Percentiles rank a stretch among this genome's conserved stretches.
Evolutionary conservation across 2,329 filamentous ascomycete species (phyloP).

Genomic region (Penicillium rolfsii): DNA sequence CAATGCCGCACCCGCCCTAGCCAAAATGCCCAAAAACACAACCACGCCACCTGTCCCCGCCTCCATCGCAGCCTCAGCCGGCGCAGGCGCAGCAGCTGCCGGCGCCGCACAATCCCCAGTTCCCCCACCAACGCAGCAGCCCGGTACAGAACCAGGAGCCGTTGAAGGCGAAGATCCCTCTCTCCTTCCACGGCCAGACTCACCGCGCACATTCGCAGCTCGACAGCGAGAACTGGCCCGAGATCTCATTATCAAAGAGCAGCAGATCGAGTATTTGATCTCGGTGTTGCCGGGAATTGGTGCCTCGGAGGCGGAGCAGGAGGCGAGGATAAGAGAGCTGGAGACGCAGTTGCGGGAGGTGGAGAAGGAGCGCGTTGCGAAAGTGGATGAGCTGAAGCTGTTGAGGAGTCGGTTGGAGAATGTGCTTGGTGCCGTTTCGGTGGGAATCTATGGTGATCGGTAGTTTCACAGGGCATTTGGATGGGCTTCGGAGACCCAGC

Average conservation of each 20-base stretch:
- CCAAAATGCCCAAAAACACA: slow-evolving; percentile 48
- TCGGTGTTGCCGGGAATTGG: slow-evolving; percentile 52
- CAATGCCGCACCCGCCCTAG: slow-evolving; percentile 42
- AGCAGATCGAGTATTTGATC: slow-evolving; percentile 56
- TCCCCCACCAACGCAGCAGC: slow-evolving; percentile 29
- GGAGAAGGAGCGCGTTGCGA: slow-evolving; percentile 48
- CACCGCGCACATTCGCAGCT: slow-evolving; percentile 46
- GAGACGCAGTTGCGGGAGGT: slow-evolving; percentile 49
- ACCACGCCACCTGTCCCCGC: slow-evolving; percentile 41
- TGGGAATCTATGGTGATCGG: slow-evolving; percentile 39
- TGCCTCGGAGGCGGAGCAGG: slow-evolving; percentile 50
- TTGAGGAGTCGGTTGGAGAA: slow-evolving; percentile 47
- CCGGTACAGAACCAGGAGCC: slow-evolving; percentile 18
- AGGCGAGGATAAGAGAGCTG: slow-evolving; percentile 47
- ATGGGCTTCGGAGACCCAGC: slow-evolving; percentile 17
- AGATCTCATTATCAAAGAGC: slow-evolving; percentile 54
- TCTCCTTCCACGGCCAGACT: slow-evolving; percentile 45
- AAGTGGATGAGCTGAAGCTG: slow-evolving; percentile 47
- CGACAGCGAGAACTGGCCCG: slow-evolving; percentile 53
- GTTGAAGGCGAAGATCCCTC: slow-evolving; percentile 33
- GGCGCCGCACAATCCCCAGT: slow-evolving; percentile 25
- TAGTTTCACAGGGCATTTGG: slow-evolving; percentile 2
- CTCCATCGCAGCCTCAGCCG: slow-evolving; percentile 24
- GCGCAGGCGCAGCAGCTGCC: slow-evolving; percentile 19
- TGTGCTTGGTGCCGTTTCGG: slow-evolving; percentile 47